Base-by-base conservation (phyloP, 2,329 filamentous ascomycete genomes). In the Scolecobasidium constrictum region DNA sequence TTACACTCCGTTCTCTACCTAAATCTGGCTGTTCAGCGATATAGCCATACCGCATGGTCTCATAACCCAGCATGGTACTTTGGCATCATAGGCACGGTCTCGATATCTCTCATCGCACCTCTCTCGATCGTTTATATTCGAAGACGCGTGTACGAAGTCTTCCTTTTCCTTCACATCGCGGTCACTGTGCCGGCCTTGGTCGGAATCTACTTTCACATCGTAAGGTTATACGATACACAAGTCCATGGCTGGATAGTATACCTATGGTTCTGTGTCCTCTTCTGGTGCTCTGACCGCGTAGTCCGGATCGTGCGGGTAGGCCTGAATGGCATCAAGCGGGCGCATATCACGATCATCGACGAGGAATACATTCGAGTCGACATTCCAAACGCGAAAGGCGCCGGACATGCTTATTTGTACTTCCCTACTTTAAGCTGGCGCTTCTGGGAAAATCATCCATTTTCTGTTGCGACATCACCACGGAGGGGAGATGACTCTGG, bases 361-460 rank as follows among this genome's bases (percentile, higher is more conserved):
- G 19, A 40, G n/a, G 19, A 61, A 26, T 42, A 42, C 23, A 46
- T 69, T 12, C 60, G 65, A 5, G 49, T 71, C 15, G 63, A 69
- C 40, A 48, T 72, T 13, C 53, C 53, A 2, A 64, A 60, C 3
- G 45, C 65, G 6, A 48, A 55, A 35, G 67, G 58, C 55, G 48
- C 43, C 5, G 44, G 46, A 1, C 59, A 58, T 0, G 64, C 56
- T 1, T 73, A 69, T 44, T 50, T 65, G 1, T 70, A 72, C 51
- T 72, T 75, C 50, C 70, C 71, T 0, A 65, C 64, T 0, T 49
- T 72, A 2, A 61, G 40, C 2, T 31, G 35, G 46, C 47, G 48
- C 7, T 23, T 47, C 5, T 75, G 71, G 71, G 69, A 74, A 52
- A 74, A 69, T 35, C 37, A 39, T 28, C 71, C 71, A 0, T 75